Conservation (phyloP, 2,329 filamentous ascomycete genomes). For the Fusarium miscanthi region DNA sequence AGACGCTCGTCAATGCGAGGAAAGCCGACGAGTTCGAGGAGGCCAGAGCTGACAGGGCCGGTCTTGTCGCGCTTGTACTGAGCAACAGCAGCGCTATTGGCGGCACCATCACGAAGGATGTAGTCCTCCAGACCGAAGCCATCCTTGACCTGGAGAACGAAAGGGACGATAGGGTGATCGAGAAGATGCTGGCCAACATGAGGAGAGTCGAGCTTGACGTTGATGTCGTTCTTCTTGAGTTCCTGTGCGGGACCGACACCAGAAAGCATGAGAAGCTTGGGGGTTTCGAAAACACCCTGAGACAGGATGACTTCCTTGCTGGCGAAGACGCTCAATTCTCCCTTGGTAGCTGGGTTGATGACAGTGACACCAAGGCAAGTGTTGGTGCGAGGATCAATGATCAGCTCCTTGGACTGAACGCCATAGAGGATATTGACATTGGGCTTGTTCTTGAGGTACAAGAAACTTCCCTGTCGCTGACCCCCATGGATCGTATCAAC, state of each 20-base stretch:
- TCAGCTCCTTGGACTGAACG: constrained; percentile 62
- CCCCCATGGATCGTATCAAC: constrained; percentile 69
- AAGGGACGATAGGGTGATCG: constrained; percentile 67
- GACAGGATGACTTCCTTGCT: constrained; percentile 61
- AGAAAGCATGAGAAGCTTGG: constrained; percentile 72
- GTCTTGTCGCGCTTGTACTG: constrained; percentile 49
- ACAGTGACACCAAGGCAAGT: constrained; percentile 59
- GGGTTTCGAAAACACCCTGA: constrained; percentile 69
- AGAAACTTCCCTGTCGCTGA: constrained; percentile 62
- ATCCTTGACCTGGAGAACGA: constrained; percentile 49
- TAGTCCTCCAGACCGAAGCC: constrained; percentile 54
- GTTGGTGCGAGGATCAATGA: constrained; percentile 57
- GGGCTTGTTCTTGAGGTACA: constrained; percentile 62
- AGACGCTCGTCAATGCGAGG: constrained; percentile 67
- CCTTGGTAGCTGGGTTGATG: constrained; percentile 46
- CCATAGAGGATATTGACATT: constrained; percentile 65
- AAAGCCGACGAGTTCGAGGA: constrained; percentile 65
- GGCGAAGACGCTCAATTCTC: constrained; percentile 46
- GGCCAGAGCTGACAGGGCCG: constrained; percentile 54
- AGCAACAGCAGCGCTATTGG: neutral
- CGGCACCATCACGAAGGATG: constrained; percentile 50
- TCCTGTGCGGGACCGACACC: constrained; percentile 69
- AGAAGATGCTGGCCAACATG: constrained; percentile 74
- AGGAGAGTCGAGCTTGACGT: constrained; percentile 64
- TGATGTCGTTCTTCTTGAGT: constrained; percentile 65